Base-by-base conservation (phyloP, 371 early-diverging fungal genomes). In the Smittium culicis region DNA sequence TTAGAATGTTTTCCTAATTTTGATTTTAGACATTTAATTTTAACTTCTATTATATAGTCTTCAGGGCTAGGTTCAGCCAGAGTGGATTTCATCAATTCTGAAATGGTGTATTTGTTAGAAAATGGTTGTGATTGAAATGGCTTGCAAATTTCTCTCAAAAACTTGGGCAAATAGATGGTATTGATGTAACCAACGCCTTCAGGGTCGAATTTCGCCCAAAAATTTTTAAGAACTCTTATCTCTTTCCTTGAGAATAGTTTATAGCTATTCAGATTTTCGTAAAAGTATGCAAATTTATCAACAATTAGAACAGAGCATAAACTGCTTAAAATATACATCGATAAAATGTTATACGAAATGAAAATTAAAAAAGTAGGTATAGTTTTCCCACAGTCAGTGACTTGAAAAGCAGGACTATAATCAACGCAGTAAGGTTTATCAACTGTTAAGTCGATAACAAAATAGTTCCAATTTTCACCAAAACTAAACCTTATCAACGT, bases 311-410 rank as follows among this genome's bases (percentile, higher is more conserved):
- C 86, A 2, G 86, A 82, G 72, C 86, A 87, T 74, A 88, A 82
- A 68, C 83, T 84, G 0, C 81, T 81, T 65, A 88, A 85, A 54
- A 88, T 88, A 67, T 86, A 86, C 86, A 85, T 88, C 54, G 86
- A 86, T 17, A 88, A 80, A 57, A 88, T 80, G 68, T 85, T 85
- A 75, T 85, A 88, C 0, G 83, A 74, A 35, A 86, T 70, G 61
- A 88, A 86, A 35, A 88, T 71, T 31, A 83, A 74, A 66, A 82
- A 85, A 1, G 86, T 77, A 85, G 84, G 83, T 1, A 76, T 66
- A 5, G 75, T 70, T 2, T 82, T 83, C 1, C 88, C 88, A 66
- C 88, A 88, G 67, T 87, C 87, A 5, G 85, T 70, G n/a, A 79
- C 69, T 35, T 64, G 24, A 11, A 64, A 11, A 20, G 20, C 11